Evolutionary conservation across 1,284 basidiomycete genomes (phyloP), one percentile per base, ranked within the genome.

Genomic region (Cronartium quercuum): DNA sequence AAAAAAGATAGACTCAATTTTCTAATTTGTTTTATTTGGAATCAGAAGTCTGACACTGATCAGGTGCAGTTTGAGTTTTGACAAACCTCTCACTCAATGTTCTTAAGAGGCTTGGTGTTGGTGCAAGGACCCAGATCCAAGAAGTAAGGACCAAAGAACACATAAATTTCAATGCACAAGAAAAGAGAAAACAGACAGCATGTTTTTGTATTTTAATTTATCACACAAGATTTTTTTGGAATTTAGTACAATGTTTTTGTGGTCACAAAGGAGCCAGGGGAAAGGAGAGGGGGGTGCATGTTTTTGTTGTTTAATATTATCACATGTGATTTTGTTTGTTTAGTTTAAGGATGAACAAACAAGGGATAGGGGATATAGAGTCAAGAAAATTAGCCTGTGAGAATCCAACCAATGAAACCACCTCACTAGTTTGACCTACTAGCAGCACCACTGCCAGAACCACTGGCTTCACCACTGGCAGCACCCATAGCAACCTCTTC

Each of bases 181-280:
- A 18, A 51, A 13, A 51, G 10, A 51, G 12, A 51, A 3, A 51
- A 51, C 47, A 51, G 12, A 51, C 3, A 13, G 47, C 47, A 13
- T 51, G 47, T 51, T 51, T 51, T 51, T 51, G 47, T 3, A 51
- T 51, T 51, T 51, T 4, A 51, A 51, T 51, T 51, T 51, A 51
- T 51, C 10, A 51, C 47, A 51, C 47, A 51, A 51, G 47, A 51
- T 51, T 51, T 51, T 51, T 51, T 51, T 51, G 47, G 47, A 51
- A 13, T 51, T 51, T 51, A 51, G 47, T 44, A 18, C 15, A 13
- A 51, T 18, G 2, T 3, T 4, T 51, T 51, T 4, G 15, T 3
- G 15, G 47, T 3, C 21, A 13, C 15, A 13, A 51, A 51, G 3
- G 4, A 21, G 21, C 3, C 47, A 5, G 10, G 47, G 47, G 47